These are phyloP conservation scores for Pseudozyma pruni DNA, from an alignment of 1,284 basidiomycete genomes.

Conservation along the genomic window DNA sequence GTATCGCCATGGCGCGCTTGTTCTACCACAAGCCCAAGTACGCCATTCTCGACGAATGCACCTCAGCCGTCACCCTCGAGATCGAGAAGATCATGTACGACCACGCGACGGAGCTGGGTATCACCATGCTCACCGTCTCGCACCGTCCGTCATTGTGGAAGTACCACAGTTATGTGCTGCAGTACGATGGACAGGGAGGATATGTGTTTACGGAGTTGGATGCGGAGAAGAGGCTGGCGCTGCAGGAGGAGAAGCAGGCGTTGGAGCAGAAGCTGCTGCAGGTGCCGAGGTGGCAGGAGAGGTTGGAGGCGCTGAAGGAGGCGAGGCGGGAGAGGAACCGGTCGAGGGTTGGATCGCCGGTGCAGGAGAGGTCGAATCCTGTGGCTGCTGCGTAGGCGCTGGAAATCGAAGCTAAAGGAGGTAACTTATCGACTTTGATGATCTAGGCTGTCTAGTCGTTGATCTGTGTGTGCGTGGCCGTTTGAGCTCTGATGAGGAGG, in stretches of 20 bases:
- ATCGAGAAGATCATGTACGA: conserved; percentile 96
- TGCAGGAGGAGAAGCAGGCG: conserved; percentile 86
- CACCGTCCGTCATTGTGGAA: conserved; percentile 86
- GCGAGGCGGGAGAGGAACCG: conserved; percentile 40
- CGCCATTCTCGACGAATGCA: conserved; percentile 95
- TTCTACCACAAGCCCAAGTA: conserved; percentile 98
- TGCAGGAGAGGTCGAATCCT: conserved; percentile 21
- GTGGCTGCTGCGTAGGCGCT: conserved; percentile 23
- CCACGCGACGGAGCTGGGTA: conserved; percentile 76
- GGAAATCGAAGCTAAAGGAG: not conserved
- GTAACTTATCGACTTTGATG: too few relatives aligned
- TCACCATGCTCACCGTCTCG: conserved; percentile 68
- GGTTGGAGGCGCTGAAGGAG: conserved; percentile 77
- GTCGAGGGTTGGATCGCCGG: conserved; percentile 14
- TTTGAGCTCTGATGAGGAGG: conserved; percentile 9
- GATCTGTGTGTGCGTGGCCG: too few relatives aligned
- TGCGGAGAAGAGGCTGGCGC: conserved; percentile 85
- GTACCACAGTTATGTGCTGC: conserved; percentile 88
- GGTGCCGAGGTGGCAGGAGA: conserved; percentile 82
- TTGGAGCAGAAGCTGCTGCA: conserved; percentile 67
- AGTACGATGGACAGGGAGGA: conserved; percentile 71
- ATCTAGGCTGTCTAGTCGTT: not conserved
- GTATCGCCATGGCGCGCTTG: conserved; percentile 94
- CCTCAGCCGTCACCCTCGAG: conserved; percentile 89
- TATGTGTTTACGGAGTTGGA: conserved; percentile 85